Evolutionary conservation across 768 basidiomycete genomes (phyloP).

Genomic region (Tricholoma sp.): DNA sequence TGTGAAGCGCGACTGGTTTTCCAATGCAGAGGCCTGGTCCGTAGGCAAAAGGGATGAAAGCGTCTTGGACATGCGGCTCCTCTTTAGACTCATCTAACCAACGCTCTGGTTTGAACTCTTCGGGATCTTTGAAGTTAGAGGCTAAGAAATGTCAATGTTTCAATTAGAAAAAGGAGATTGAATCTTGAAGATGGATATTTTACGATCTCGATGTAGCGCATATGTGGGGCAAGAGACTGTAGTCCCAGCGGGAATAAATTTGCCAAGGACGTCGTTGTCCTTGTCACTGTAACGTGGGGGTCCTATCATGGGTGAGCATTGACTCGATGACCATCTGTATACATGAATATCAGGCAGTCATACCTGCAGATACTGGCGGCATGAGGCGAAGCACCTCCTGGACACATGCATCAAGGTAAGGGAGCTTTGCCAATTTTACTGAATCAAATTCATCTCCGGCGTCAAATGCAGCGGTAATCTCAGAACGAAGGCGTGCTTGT

Average conservation of each 20-base stretch:
- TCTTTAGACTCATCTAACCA: constrained; percentile 8
- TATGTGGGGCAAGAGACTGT: constrained; percentile 13
- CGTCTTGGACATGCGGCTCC: constrained; percentile 10
- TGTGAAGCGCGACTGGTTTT: constrained; percentile 19
- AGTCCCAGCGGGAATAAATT: constrained; percentile 7
- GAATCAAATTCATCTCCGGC: constrained; percentile 1
- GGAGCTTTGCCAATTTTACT: not conserved
- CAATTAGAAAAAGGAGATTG: not conserved
- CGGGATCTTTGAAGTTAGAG: constrained; percentile 14
- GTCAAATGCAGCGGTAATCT: constrained; percentile 1
- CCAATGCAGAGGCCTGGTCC: constrained; percentile 19
- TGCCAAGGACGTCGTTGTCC: constrained; percentile 1
- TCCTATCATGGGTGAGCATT: constrained; percentile 4
- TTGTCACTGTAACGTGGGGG: constrained; percentile 11
- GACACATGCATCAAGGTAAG: constrained; percentile 1
- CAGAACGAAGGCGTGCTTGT: not conserved
- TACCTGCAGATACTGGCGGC: not conserved
- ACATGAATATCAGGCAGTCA: not conserved
- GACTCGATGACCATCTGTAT: not conserved
- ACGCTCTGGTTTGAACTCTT: constrained; percentile 17
- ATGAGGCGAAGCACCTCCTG: not conserved
- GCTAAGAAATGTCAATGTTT: constrained; percentile 7
- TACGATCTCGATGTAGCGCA: constrained; percentile 12
- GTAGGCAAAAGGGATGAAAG: constrained; percentile 17
- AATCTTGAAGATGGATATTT: no score